Evolutionary conservation across 139 green algal species (phyloP), one percentile per base, ranked within the genome.

Genomic region (Ulvella scutata): DNA sequence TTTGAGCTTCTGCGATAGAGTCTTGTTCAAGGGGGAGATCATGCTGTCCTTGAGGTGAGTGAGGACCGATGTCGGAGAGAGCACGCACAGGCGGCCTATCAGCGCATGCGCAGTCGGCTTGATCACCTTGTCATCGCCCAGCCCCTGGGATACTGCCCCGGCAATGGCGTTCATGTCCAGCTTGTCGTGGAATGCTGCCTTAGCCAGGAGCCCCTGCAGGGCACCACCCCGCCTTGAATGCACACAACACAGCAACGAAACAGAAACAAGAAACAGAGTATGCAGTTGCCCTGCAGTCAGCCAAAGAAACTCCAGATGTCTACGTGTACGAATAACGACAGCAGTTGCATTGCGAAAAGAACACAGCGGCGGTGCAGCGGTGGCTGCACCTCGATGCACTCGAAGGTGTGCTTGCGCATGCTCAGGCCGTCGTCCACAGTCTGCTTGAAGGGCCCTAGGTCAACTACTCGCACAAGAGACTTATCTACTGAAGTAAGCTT

Each of bases 391-490:
- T 96, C 91, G 77, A 98, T 79, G 82, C 86, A 93, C 87, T 98
- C 85, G 79, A 95, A 96, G 3, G 91, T 82, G 4, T 90, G 86
- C 84, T 98, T 98, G 77, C 94, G 90, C 82, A 98, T 86, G 82
- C 98, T 95, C 72, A 99, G 84, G 2, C 94, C 94, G 73, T 98
- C 94, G 77, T 99, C 94, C 26, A 81, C 78, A 82, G 76, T 82
- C 83, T 92, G 88, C 83, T 96, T 96, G 82, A 96, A 96, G 29
- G 94, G 94, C 21, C 94, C 94, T 59, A 98, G 83, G 81, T 98
- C 91, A 9, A 98, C 88, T 0, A 83, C 87, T 36, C 89, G 82
- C 72, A 97, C 60, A 23, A 96, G 80, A 34, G 85, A 79, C 67
- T 80, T 51, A 36, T 88, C 82, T 29, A 96, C 77, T 10, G 72